Base-by-base conservation (phyloP, 1,139 yeast genomes). In the Saccharomyces hybrid region DNA sequence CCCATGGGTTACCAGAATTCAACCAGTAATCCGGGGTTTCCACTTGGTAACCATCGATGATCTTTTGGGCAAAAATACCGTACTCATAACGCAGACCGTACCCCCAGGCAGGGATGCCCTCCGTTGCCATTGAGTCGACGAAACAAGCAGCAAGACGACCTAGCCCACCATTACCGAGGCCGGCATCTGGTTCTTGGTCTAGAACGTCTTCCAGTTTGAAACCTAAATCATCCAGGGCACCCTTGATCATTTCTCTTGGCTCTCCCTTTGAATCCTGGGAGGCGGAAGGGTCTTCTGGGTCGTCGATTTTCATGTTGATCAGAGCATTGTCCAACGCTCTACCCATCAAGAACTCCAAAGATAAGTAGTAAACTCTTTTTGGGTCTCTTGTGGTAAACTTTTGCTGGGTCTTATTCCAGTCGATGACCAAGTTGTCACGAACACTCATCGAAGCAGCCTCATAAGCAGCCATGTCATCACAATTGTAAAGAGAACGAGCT, bases 11-110 rank as follows among this genome's bases (percentile, higher is more conserved):
- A 59, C 88, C 80, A 69, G 80, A 85, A 61, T 84, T 84, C 63
- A 91, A 78, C 97, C 97, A 91, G 71, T 90, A 88, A 70, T 91
- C 97, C 3, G 97, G 97, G 48, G 88, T 79, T 71, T 91, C 97
- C 49, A 90, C 95, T 73, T 91, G 97, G 72, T 88, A 88, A 14
- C 97, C 97, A 66, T 91, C 89, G 61, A 89, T 79, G 67, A 91
- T 89, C 70, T 84, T 84, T 73, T 91, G 98, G 63, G 89, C 82
- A 73, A 91, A 91, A 63, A 91, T 91, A 71, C 96, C 97, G 69
- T 90, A 90, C 71, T 89, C 91, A 73, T 90, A 90, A 68, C 95
- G 84, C 63, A 90, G 76, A 57, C 97, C 97, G 70, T 91, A 91
- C 59, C 97, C 98, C 97, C 97, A 90, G 52, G 96, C 96, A 32